Evolutionary conservation across 148 eudicot species (phyloP).

Genomic region (Heliamphora exappendiculata): DNA sequence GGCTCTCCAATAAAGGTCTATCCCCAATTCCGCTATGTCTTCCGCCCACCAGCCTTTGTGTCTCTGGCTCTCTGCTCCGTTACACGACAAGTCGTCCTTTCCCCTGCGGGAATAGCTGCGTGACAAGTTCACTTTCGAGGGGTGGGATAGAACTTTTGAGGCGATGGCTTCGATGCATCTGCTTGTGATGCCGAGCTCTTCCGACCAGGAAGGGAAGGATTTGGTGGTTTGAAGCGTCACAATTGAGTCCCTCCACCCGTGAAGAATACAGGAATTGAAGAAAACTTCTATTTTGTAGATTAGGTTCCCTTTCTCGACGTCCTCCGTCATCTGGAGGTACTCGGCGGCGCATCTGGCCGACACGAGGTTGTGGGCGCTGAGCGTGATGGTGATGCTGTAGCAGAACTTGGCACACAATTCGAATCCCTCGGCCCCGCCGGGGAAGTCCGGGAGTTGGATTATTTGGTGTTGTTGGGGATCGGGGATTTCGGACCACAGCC

Average conservation of each 20-base stretch:
- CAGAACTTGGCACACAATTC: slow-evolving; percentile 93
- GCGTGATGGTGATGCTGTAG: slow-evolving; percentile 80
- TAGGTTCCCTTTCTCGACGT: slow-evolving; percentile 80
- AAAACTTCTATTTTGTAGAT: slow-evolving; percentile 70
- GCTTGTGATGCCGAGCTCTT: slow-evolving; percentile 64
- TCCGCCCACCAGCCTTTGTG: slow-evolving; percentile 83
- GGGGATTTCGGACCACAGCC: slow-evolving; percentile 50
- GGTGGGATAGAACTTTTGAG: slow-evolving; percentile 42
- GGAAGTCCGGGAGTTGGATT: slow-evolving; percentile 78
- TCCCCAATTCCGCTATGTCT: slow-evolving; percentile 59
- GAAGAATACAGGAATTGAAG: slow-evolving; percentile 73
- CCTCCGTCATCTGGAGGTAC: slow-evolving; percentile 86
- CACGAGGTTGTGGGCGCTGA: slow-evolving; percentile 79
- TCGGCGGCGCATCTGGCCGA: slow-evolving; percentile 69
- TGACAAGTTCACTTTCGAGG: slow-evolving; percentile 39
- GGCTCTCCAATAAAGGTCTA: slow-evolving; percentile 74
- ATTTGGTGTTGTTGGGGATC: slow-evolving; percentile 56
- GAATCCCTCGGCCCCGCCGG: slow-evolving; percentile 72
- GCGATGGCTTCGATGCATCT: slow-evolving; percentile 72
- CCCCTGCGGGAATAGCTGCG: slow-evolving; percentile 38
- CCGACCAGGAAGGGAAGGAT: slow-evolving; percentile 49
- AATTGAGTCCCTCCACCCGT: slow-evolving; percentile 83
- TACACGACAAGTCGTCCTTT: slow-evolving; percentile 37
- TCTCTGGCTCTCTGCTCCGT: slow-evolving; percentile 27
- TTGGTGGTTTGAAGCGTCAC: slow-evolving; percentile 59